Conservation (phyloP, 208 protist species). For the Trypanosoma mega region DNA sequence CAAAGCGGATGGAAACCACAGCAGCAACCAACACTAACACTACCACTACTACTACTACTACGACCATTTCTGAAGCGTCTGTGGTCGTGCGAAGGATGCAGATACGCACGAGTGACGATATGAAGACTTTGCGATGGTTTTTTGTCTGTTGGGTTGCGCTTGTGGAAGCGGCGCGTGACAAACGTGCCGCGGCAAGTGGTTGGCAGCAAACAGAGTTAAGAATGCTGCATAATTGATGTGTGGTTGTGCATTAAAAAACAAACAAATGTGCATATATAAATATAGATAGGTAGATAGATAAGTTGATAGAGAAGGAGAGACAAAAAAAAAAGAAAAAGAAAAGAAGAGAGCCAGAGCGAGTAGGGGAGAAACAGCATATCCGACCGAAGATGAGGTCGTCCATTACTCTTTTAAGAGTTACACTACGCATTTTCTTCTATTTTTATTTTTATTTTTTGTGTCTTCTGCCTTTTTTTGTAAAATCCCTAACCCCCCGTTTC, state of each 20-base stretch:
- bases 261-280: too few species aligned
- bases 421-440: too few species aligned
- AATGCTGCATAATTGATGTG: neutral
- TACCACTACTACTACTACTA: too few species aligned
- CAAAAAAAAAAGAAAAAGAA: slow-evolving; percentile 6
- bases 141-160: slow-evolving; percentile 40
- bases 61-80: too few species aligned
- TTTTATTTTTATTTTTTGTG: neutral
- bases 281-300: too few species aligned
- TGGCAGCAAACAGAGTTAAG: neutral
- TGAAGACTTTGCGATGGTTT: slow-evolving; percentile 37
- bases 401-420: too few species aligned
- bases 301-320: too few species aligned
- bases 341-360: too few species aligned
- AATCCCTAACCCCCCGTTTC: slow-evolving; percentile 6
- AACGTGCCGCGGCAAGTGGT: neutral
- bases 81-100: neutral
- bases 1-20: neutral
- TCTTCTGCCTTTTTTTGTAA: slow-evolving; percentile 11
- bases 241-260: too few species aligned
- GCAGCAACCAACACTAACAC: too few species aligned
- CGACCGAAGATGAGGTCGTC: too few species aligned
- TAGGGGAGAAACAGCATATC: too few species aligned
- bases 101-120: neutral
- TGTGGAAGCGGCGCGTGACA: slow-evolving; percentile 10